phyloP scores from a whole-genome alignment of 1,284 basidiomycete genomes.

The Malassezia vespertilionis region DNA sequence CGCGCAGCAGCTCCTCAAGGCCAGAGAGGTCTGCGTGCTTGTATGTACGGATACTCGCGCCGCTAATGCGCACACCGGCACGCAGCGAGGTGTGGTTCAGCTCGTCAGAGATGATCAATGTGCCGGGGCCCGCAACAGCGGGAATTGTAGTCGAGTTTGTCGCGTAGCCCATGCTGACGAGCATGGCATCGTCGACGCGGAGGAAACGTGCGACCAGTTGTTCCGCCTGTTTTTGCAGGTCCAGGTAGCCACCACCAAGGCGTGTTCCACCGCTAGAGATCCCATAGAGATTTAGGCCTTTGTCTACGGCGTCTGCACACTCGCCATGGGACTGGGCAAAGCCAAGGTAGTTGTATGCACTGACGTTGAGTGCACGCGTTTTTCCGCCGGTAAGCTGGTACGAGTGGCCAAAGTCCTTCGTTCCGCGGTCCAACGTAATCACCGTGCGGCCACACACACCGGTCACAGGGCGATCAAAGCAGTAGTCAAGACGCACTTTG shows the following conservation, averaged over 20 bases:
- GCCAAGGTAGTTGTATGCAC: conserved; percentile 98
- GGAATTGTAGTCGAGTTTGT: conserved; percentile 95
- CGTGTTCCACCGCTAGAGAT: conserved; percentile 66
- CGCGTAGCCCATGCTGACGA: conserved; percentile 93
- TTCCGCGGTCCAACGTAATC: conserved; percentile 69
- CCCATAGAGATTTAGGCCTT: conserved; percentile 51
- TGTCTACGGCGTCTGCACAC: conserved; percentile 81
- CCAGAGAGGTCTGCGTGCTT: conserved; percentile 90
- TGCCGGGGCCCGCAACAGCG: conserved; percentile 78
- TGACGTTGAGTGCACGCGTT: conserved; percentile 78
- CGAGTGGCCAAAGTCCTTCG: conserved; percentile 69
- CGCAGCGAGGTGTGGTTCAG: conserved; percentile 92
- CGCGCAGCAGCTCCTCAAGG: conserved; percentile 70
- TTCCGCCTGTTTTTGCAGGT: conserved; percentile 73
- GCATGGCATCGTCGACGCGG: conserved; percentile 74
- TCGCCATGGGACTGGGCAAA: conserved; percentile 88
- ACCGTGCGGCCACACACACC: conserved; percentile 93
- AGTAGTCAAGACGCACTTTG: conserved; percentile 87
- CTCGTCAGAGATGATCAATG: conserved; percentile 92
- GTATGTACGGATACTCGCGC: conserved; percentile 81
- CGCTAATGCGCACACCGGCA: conserved; percentile 77
- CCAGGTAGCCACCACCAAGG: conserved; percentile 70
- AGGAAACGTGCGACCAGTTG: conserved; percentile 79
- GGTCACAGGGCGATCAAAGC: conserved; percentile 84
- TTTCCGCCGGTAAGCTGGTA: conserved; percentile 72